Base-by-base conservation (phyloP, 2,329 filamentous ascomycete genomes). In the Erysiphe pulchra region DNA sequence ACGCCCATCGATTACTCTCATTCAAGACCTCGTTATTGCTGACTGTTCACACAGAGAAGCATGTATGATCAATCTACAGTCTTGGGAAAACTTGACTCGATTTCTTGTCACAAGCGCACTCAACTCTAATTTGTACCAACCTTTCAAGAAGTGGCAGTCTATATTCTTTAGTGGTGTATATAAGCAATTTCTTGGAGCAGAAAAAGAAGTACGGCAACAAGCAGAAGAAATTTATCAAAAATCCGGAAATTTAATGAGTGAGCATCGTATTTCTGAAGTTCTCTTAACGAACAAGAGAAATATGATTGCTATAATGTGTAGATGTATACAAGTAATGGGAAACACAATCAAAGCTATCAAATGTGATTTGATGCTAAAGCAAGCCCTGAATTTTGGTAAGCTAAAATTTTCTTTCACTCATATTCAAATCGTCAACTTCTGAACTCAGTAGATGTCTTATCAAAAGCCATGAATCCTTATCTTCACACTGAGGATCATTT, bases 21-120 rank as follows among this genome's bases (percentile, higher is more conserved):
- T 80, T 11, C 70, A 76, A 55, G 65, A 70, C 46, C 63, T 80
- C 2, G 71, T 80, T 2, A 57, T 62, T 16, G 70, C 74, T 0
- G 67, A 64, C 17, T 70, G 62, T 47, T 77, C 75, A 10, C 76
- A 80, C 55, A 76, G 74, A 51, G 72, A 77, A 55, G 75, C 75
- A 2, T 77, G 72, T 52, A 59, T 75, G 30, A 75, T 78, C 51
- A 78, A 71, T 48, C 54, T 80, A 14, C 65, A 70, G 42, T 67
- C 75, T 8, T 80, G 75, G 75, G 67, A 61, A 45, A 73, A 77
- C 50, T 61, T 80, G 28, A 66, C 73, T 1, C 65, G 67, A 16
- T 79, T 75, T 52, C 57, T 77, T 20, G 62, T 75, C 5, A 63
- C 66, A 0, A 63, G 60, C 0, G 63, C 63, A 9, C 62, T 62